Conservation (phyloP, 164 flowering plant genomes). For the Liquidambar formosana region DNA sequence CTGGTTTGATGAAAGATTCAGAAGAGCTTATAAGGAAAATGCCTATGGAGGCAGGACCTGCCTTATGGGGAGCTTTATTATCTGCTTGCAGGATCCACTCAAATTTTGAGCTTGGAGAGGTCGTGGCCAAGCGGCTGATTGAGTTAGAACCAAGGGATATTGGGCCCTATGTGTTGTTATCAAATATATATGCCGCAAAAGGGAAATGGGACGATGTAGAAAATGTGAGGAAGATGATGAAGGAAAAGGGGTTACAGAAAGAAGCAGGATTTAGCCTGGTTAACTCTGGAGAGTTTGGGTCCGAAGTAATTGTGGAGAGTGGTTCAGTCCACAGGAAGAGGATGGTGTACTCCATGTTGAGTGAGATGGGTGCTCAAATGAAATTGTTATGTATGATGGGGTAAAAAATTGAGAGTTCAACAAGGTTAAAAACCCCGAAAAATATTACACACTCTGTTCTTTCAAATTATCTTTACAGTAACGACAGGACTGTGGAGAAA, state of each 20-base stretch:
- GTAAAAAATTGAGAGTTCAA: neutral
- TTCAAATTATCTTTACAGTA: neutral
- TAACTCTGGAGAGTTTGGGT: constrained; percentile 15
- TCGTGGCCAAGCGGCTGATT: constrained; percentile 43
- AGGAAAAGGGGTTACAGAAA: constrained; percentile 38
- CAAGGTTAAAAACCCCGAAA: neutral
- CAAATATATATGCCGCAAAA: constrained; percentile 61
- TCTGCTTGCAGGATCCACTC: constrained; percentile 51
- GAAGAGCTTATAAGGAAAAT: constrained; percentile 42
- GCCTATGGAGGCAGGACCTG: constrained; percentile 43
- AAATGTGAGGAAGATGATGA: constrained; percentile 52
- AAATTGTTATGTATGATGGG: constrained; percentile 26
- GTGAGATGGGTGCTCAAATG: constrained; percentile 45
- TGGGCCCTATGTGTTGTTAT: constrained; percentile 58
- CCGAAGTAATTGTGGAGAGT: constrained; percentile 14
- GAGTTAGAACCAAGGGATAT: constrained; percentile 45
- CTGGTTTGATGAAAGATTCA: constrained; percentile 49
- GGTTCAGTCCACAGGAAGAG: constrained; percentile 36
- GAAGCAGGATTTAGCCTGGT: constrained; percentile 37
- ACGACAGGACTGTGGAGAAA: neutral
- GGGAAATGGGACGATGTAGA: too few species aligned
- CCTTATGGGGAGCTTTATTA: constrained; percentile 55
- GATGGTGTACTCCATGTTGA: constrained; percentile 57
- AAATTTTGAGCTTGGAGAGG: constrained; percentile 47
- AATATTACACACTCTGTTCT: neutral